Conservation (phyloP, 2,329 filamentous ascomycete species). For the Botrytis paeoniae region DNA sequence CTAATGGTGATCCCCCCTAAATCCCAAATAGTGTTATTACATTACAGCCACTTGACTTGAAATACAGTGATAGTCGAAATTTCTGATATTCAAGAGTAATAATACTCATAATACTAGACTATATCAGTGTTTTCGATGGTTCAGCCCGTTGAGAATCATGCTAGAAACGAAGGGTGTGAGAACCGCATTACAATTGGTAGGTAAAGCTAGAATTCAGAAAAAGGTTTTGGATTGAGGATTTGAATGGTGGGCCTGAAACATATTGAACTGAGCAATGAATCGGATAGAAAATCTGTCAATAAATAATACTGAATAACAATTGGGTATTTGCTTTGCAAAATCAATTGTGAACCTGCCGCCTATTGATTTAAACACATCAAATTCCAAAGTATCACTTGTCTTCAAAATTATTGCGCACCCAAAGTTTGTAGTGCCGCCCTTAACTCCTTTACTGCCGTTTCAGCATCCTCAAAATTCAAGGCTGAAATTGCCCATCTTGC, state of each 20-base stretch:
- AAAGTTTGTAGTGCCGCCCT: conserved; percentile 60
- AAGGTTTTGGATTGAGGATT: background rate
- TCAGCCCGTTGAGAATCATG: background rate
- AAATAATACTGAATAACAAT: background rate
- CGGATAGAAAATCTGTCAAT: background rate
- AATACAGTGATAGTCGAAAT: background rate
- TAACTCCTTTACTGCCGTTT: conserved; percentile 84
- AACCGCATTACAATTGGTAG: background rate
- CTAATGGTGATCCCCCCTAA: background rate
- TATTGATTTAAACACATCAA: background rate
- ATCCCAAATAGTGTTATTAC: background rate
- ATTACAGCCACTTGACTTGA: background rate
- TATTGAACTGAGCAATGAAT: background rate
- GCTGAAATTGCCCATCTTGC: conserved; percentile 96
- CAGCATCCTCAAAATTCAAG: conserved; percentile 91
- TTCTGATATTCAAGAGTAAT: background rate
- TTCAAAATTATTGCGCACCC: conserved; percentile 30
- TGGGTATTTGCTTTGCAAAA: conserved; percentile 6
- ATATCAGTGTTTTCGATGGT: background rate
- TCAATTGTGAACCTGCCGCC: background rate
- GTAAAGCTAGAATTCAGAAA: background rate
- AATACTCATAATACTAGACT: background rate
- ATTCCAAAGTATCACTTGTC: background rate
- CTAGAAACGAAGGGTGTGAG: background rate
- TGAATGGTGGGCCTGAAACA: background rate